Conservation (phyloP, 176 grass and related monocot genomes). For the Urochloa ruziziensis region DNA sequence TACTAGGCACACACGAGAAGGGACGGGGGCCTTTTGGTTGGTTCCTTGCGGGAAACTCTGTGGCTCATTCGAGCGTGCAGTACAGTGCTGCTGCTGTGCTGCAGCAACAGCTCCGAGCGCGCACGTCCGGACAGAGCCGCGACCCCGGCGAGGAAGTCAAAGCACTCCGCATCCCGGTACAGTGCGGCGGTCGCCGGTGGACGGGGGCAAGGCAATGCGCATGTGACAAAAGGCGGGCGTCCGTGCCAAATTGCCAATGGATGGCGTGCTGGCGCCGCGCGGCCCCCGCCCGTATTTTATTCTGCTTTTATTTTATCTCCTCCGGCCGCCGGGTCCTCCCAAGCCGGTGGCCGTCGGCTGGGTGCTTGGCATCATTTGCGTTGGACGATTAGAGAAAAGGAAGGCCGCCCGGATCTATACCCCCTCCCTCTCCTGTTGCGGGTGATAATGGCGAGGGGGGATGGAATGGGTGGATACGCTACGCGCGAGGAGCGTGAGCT, state of each 20-base stretch:
- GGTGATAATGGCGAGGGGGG: conserved; percentile 14
- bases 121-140: background rate
- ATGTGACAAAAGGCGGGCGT: conserved; percentile 8
- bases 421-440: background rate
- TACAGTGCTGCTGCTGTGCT: background rate
- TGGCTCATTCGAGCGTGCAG: background rate
- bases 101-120: background rate
- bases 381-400: background rate
- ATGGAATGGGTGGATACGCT: background rate
- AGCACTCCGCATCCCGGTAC: background rate
- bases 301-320: too few relatives aligned
- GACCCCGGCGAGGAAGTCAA: background rate
- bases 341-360: too few relatives aligned
- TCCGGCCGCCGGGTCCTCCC: too few relatives aligned
- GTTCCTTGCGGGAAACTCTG: background rate
- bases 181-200: background rate
- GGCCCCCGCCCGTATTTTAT: conserved; percentile 4
- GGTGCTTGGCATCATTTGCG: conserved; percentile 33
- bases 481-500: background rate
- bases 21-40: background rate
- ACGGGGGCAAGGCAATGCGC: background rate
- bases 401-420: background rate
- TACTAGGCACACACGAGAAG: background rate
- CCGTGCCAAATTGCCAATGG: background rate
- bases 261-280: background rate